phyloP scores from a whole-genome alignment of 1,284 basidiomycete species.

The Puccinia horiana region DNA sequence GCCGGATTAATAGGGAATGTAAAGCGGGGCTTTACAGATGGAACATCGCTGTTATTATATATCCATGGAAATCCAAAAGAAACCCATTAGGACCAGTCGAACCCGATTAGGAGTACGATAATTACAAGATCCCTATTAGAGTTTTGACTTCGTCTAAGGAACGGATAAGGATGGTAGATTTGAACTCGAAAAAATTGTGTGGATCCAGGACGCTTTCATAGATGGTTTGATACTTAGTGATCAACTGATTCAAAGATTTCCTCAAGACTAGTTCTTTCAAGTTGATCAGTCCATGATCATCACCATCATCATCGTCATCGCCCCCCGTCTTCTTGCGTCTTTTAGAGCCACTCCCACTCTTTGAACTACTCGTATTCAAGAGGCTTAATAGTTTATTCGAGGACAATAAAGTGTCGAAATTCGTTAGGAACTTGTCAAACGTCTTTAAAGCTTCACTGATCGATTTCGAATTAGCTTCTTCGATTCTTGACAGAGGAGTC shows the following conservation, averaged over 20 bases:
- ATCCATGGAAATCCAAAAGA: no score
- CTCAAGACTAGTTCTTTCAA: constrained; percentile 19
- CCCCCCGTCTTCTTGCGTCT: constrained; percentile 57
- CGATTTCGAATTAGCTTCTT: constrained; percentile 58
- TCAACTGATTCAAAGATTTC: constrained; percentile 1
- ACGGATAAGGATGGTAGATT: constrained; percentile 78
- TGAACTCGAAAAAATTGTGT: constrained; percentile 81
- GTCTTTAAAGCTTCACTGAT: constrained; percentile 57
- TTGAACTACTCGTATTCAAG: constrained; percentile 58
- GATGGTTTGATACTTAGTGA: constrained; percentile 3
- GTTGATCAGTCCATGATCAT: background rate
- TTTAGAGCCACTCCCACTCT: constrained; percentile 69
- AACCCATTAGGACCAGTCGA: no score
- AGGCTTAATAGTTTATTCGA: constrained; percentile 25
- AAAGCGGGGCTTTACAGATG: no score
- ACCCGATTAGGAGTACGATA: background rate
- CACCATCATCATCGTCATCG: background rate
- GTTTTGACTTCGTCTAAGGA: constrained; percentile 62
- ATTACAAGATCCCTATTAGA: constrained; percentile 57
- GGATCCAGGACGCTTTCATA: constrained; percentile 67
- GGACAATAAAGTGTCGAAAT: background rate
- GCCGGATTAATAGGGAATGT: no score
- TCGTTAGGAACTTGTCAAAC: constrained; percentile 61
- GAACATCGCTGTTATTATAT: no score
- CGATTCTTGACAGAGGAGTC: constrained; percentile 64